These are phyloP conservation scores for Dictyostelium brefeldianum DNA, from an alignment of 78 protist genomes.

Conservation along the genomic window DNA sequence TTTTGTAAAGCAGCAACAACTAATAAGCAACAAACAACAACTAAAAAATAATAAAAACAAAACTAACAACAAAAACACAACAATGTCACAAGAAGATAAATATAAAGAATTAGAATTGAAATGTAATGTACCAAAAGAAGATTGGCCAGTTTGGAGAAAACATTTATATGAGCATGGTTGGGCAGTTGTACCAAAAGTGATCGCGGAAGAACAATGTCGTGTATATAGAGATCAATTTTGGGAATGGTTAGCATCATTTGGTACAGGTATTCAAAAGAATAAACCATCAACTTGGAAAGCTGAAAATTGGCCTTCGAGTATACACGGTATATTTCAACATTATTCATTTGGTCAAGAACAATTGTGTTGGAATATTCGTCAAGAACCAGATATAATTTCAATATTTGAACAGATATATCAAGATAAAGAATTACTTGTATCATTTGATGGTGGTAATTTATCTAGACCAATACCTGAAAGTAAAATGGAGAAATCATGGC, in stretches of 20 bases:
- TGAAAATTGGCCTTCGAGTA: not conserved
- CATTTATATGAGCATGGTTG: slow-evolving; percentile 57
- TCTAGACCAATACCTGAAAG: slow-evolving; percentile 8
- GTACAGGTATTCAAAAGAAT: slow-evolving; percentile 11
- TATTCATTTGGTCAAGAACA: slow-evolving; percentile 48
- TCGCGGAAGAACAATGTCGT: slow-evolving; percentile 13
- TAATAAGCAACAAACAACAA: too few relatives aligned
- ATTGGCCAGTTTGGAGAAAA: slow-evolving; percentile 75
- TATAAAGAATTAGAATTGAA: not conserved
- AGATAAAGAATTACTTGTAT: slow-evolving; percentile 18
- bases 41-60: too few relatives aligned
- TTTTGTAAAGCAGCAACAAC: too few relatives aligned
- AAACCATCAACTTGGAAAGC: slow-evolving; percentile 29
- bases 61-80: too few relatives aligned
- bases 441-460: slow-evolving; percentile 71
- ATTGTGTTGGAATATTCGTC: slow-evolving; percentile 54
- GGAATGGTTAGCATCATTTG: slow-evolving; percentile 39
- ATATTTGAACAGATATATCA: slow-evolving; percentile 36
- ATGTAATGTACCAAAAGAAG: slow-evolving; percentile 41
- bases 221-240: slow-evolving; percentile 32
- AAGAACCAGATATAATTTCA: slow-evolving; percentile 29
- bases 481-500: slow-evolving; percentile 8
- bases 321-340: slow-evolving; percentile 55
- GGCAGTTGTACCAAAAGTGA: slow-evolving; percentile 49
- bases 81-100: not conserved